Evolutionary conservation across 116 monocot species (phyloP).

Genomic region (Zostera marina): DNA sequence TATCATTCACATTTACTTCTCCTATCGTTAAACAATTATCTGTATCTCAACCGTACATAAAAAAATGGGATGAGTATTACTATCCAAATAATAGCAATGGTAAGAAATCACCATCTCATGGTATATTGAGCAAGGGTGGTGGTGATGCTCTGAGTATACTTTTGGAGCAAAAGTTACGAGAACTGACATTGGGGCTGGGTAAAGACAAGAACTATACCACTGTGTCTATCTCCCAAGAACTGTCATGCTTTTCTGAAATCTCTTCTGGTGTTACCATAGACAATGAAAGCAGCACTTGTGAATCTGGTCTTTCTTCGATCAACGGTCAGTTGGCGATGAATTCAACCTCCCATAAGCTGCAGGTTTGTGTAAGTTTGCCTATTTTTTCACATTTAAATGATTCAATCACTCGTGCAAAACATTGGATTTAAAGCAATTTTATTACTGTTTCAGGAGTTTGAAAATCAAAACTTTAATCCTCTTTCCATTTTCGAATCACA

Average conservation of each 20-base stretch:
- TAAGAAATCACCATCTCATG: conserved; percentile 14
- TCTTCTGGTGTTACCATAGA: not conserved
- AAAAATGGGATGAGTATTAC: conserved; percentile 20
- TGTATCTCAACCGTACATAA: conserved; percentile 8
- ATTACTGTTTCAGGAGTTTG: conserved; percentile 11
- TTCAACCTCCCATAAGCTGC: not conserved
- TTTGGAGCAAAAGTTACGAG: conserved; percentile 75
- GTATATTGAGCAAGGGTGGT: conserved; percentile 22
- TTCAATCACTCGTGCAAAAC: not conserved
- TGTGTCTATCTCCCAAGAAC: not conserved
- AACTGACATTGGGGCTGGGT: conserved; percentile 29
- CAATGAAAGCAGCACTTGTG: not conserved
- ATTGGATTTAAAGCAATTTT: not conserved
- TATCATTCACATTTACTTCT: conserved; percentile 90
- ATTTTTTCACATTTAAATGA: not conserved
- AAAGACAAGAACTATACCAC: not conserved
- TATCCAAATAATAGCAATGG: conserved; percentile 8
- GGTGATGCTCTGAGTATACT: conserved; percentile 75
- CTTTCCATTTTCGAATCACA: conserved; percentile 52
- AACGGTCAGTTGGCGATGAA: not conserved
- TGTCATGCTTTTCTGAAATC: not conserved
- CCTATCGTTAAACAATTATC: conserved; percentile 31
- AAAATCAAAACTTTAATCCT: conserved; percentile 32
- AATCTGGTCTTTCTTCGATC: conserved; percentile 1
- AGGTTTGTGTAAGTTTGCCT: conserved; percentile 3